Conservation (phyloP, 129 eudicot genomes). For the Oenanthe sinensis region DNA sequence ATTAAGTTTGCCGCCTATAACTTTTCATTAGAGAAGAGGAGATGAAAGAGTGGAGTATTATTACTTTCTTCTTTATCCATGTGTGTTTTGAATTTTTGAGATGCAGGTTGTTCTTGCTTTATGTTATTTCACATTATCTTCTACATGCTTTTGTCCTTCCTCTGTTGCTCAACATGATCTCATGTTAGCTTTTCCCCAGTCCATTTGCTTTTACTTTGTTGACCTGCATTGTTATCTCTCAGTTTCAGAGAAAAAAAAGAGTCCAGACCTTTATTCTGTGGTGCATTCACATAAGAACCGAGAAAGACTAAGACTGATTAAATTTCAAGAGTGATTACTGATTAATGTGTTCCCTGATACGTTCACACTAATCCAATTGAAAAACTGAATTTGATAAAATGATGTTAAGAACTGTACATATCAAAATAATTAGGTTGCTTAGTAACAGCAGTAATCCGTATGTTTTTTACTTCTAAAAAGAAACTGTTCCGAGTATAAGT, state of each 20-base stretch:
- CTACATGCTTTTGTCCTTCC: not conserved
- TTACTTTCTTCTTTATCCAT: not conserved
- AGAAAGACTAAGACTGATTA: not conserved
- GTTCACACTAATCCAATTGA: not conserved
- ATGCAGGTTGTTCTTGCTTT: not conserved
- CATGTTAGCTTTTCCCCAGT: not conserved
- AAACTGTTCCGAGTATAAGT: not conserved
- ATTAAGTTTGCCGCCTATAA: slow-evolving; percentile 20
- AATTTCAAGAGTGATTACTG: not conserved
- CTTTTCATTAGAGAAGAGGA: slow-evolving; percentile 4
- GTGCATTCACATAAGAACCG: not conserved
- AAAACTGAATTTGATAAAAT: not conserved
- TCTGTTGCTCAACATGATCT: not conserved
- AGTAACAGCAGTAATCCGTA: not conserved
- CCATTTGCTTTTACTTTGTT: not conserved
- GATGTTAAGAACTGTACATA: not conserved
- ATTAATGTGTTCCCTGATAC: not conserved
- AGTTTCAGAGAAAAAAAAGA: not conserved
- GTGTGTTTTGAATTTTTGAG: not conserved
- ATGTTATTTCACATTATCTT: slow-evolving; percentile 3
- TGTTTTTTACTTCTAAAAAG: not conserved
- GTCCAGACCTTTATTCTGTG: not conserved
- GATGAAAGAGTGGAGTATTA: slow-evolving; percentile 9
- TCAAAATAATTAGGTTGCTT: not conserved
- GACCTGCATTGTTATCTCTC: not conserved